Conservation (phyloP, 176 grass and related monocot genomes). For the Carex scoparia region DNA sequence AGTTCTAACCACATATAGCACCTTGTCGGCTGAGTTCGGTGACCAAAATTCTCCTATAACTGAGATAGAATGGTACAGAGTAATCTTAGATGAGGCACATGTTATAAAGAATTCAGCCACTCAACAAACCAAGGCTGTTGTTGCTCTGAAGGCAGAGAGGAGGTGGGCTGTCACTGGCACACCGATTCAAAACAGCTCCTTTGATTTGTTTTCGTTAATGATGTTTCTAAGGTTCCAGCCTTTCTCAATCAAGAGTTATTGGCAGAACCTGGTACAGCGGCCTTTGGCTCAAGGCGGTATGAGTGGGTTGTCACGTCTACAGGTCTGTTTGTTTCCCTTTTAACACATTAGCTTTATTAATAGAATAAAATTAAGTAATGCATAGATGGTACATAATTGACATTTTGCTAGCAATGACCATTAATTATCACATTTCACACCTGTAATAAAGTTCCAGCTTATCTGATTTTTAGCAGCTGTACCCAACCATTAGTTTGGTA, state of each 20-base stretch:
- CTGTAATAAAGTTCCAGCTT: neutral
- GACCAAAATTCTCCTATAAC: conserved; percentile 51
- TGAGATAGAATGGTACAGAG: conserved; percentile 70
- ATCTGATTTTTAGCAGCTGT: neutral
- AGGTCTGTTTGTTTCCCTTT: conserved; percentile 36
- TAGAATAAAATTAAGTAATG: neutral
- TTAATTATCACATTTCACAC: neutral
- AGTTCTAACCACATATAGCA: conserved; percentile 67
- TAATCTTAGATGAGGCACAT: conserved; percentile 93
- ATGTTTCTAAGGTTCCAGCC: conserved; percentile 75
- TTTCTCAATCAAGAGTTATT: conserved; percentile 81
- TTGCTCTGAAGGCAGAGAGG: conserved; percentile 73
- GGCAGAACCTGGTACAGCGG: conserved; percentile 66
- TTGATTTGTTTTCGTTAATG: conserved; percentile 84
- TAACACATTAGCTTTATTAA: neutral
- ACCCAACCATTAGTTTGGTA: neutral
- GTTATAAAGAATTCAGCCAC: conserved; percentile 81
- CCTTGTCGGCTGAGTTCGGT: conserved; percentile 55
- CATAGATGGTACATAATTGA: neutral
- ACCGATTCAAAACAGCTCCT: conserved; percentile 84
- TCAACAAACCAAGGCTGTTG: conserved; percentile 72
- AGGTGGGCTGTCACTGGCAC: conserved; percentile 91
- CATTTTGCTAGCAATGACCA: neutral
- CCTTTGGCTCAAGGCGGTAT: conserved; percentile 52
- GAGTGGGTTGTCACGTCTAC: conserved; percentile 57